phyloP scores from a whole-genome alignment of 805 yeast genomes.

The Kodamaea neixiangensis region DNA sequence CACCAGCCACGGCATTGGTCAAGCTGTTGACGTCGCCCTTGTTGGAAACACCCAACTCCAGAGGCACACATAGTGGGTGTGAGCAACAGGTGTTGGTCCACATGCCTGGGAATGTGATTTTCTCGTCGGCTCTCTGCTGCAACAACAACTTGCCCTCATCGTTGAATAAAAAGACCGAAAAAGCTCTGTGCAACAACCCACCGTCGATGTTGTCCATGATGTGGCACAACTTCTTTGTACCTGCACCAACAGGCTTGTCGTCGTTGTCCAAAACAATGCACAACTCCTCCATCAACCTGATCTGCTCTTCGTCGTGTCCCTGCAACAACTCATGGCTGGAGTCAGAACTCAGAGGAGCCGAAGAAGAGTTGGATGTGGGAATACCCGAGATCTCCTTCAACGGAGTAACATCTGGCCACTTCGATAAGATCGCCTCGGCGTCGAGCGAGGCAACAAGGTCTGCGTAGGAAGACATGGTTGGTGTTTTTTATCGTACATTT shows the following conservation, averaged over 20 bases:
- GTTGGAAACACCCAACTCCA: slow-evolving; percentile 65
- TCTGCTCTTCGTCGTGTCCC: slow-evolving; percentile 94
- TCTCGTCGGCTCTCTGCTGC: slow-evolving; percentile 95
- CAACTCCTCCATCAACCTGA: slow-evolving; percentile 91
- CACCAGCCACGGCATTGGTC: slow-evolving; percentile 70
- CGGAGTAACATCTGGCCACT: slow-evolving; percentile 72
- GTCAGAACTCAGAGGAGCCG: slow-evolving; percentile 21
- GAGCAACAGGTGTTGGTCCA: slow-evolving; percentile 99
- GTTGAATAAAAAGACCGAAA: slow-evolving; percentile 91
- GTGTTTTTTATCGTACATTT: slow-evolving; percentile 1
- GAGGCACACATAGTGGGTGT: slow-evolving; percentile 84
- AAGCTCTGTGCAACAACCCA: slow-evolving; percentile 93
- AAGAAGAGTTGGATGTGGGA: slow-evolving; percentile 43
- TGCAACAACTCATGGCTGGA: slow-evolving; percentile 52
- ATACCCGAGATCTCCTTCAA: slow-evolving; percentile 61
- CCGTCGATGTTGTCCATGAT: slow-evolving; percentile 81
- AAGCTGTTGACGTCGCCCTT: slow-evolving; percentile 37
- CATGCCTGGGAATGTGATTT: slow-evolving; percentile 93
- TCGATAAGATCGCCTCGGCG: slow-evolving; percentile 49
- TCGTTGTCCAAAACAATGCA: slow-evolving; percentile 90
- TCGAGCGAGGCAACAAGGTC: slow-evolving; percentile 54
- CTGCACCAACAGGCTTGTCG: slow-evolving; percentile 89
- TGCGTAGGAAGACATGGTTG: slow-evolving; percentile 37
- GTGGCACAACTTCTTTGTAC: slow-evolving; percentile 88
- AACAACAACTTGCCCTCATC: slow-evolving; percentile 71